phyloP scores from a whole-genome alignment of 2,329 filamentous ascomycete species.

The Fusarium sacchari region DNA sequence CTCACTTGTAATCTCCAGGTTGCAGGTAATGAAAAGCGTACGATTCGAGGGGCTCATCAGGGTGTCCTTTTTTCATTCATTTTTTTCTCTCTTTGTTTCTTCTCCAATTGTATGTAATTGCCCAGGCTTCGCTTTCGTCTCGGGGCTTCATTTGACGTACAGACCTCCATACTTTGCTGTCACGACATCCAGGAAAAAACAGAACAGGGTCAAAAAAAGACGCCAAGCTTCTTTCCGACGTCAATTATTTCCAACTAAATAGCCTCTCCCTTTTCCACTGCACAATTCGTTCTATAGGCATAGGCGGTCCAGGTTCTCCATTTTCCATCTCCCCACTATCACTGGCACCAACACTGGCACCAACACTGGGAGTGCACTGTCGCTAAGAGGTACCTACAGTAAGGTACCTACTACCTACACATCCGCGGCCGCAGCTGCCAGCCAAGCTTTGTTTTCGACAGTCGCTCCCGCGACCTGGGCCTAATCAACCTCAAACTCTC shows the following conservation, averaged over 20 bases:
- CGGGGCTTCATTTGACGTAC: conserved; percentile 7
- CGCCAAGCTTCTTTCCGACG: conserved; percentile 13
- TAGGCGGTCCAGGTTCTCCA: conserved; percentile 31
- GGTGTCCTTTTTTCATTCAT: background rate
- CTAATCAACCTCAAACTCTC: conserved; percentile 21
- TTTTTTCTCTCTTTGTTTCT: conserved; percentile 14
- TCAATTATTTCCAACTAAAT: background rate
- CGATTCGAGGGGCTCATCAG: conserved; percentile 16
- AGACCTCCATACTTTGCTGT: conserved; percentile 12
- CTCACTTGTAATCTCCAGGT: conserved; percentile 46
- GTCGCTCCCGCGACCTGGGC: conserved; percentile 19
- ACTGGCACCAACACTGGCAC: conserved; percentile 2
- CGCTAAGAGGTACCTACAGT: background rate
- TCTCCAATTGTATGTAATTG: conserved; percentile 6
- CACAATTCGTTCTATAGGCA: conserved; percentile 19
- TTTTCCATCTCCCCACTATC: conserved; percentile 28
- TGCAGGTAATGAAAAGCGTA: conserved; percentile 20
- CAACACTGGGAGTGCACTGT: background rate
- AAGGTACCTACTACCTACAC: background rate
- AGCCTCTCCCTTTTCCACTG: conserved; percentile 1
- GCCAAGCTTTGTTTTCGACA: conserved; percentile 25
- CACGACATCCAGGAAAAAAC: conserved; percentile 25
- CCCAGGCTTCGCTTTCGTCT: conserved; percentile 6
- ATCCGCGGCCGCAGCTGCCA: conserved; percentile 30
- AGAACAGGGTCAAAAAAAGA: background rate